Base-by-base conservation (phyloP, 2,329 filamentous ascomycete species). In the Stemphylium lycopersici region DNA sequence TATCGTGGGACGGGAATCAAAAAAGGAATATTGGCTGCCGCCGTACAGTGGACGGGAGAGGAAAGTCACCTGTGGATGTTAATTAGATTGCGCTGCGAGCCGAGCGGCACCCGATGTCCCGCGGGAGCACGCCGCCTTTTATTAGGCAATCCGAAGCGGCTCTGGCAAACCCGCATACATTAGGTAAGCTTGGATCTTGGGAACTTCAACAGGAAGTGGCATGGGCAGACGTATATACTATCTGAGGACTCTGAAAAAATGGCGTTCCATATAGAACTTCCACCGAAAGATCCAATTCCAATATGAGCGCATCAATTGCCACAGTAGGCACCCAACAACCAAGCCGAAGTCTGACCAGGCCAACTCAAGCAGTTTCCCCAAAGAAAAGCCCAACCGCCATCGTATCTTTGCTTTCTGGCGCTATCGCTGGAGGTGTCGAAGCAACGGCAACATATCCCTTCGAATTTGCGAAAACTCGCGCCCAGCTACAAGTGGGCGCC, bases 351-450 rank as follows among this genome's bases (percentile, higher is more conserved):
- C 18, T 38, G 24, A 45, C 49, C 24, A 16, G 15, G n/a, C 15
- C 36, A 16, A n/a, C 26, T 11, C 20, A 33, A n/a, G 15, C 20
- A 16, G 12, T 36, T 8, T 2, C 48, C 16, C 18, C 36, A 20
- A 57, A 52, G 8, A 48, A 54, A 12, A 51, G 26, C 2, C 50
- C 44, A 5, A 56, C 58, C 8, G 48, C 57, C 4, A 26, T 54
- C 1, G 48, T 66, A 7, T 84, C 81, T 0, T 68, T 84, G 1
- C 60, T 81, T 13, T 74, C 83, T 1, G 83, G 83, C 20, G 81
- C 78, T 15, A 61, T 82, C 10, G 83, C 81, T 5, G 83, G 83
- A 11, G 80, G 76, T n/a, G 72, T 83, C 6, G 83, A 85, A 65
- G 81, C 82, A 4, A 74, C 78, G 3, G 70, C 78, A 16, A 85